Evolutionary conservation across 2,329 filamentous ascomycete genomes (phyloP), one percentile per base, ranked within the genome.

Genomic region (Penicillium psychrosexuale): DNA sequence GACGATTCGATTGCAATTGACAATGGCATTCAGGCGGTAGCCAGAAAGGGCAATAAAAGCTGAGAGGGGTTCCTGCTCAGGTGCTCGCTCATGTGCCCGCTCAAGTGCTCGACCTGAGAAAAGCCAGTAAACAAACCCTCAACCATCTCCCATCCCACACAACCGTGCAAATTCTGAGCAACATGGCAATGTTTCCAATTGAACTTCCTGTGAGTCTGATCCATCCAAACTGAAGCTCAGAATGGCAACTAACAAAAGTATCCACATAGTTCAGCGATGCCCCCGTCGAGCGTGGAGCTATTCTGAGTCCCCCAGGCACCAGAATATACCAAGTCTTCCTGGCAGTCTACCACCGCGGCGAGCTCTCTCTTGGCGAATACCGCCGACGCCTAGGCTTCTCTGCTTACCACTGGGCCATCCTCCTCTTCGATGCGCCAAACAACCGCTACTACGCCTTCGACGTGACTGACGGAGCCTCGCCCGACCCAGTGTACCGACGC

Each of bases 391-490:
- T 55, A 5, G 53, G 47, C 28, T 52, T 36, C 34, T 40, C 47
- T 4, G 48, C 53, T 6, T 55, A 55, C 42, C 53, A 55, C 37
- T 55, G 53, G 53, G 30, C 17, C 1, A 47, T 55, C 24, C 48
- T 55, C n/a, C 19, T 55, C 31, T 13, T 17, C 3, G 31, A 47
- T 15, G 15, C 13, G 0, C 13, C 19, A 2, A 5, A 42, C 5
- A 2, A 45, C 9, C 30, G 19, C 7, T 37, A 38, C 48, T n/a
- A 52, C 24, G 53, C 47, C 13, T 55, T 36, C 48, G 53, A 55
- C 19, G 42, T 45, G n/a, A 55, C 47, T 15, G 48, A 55, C 9
- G 53, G 40, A 37, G 13, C 36, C 15, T 36, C 36, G 8, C 47
- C 48, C 3, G 48, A 55, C 30, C 34, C 19, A 0, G 3, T 46